Evolutionary conservation across 2,329 filamentous ascomycete species (phyloP), one percentile per base, ranked within the genome.

Genomic region (Arthrobotrys pseudoclavata): DNA sequence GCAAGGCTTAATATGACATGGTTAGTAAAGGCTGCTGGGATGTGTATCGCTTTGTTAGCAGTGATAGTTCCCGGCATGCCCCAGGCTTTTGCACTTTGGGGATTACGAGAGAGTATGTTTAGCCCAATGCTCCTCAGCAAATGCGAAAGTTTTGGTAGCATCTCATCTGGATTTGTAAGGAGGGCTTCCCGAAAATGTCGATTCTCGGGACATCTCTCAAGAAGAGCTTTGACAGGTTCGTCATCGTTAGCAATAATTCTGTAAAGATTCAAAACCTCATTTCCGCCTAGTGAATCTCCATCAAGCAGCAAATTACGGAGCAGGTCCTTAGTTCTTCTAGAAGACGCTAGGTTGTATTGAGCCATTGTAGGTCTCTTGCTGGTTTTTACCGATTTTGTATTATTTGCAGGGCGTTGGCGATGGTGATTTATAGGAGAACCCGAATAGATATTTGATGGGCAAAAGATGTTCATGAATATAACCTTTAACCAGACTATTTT

Each of bases 131-230:
- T 20, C 3, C 24, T 9, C 20, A 68, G 4, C 7, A 68, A 55
- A 15, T 47, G n/a, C 1, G 63, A 68, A 2, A 68, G 31, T 34
- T n/a, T 68, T n/a, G 63, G 50, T 20, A 68, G 29, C 63, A 68
- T 68, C 13, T 68, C 48, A 34, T 68, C 63, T 1, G 63, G 63
- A 12, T 42, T 55, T 1, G 37, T 18, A 22, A 68, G 1, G 6
- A 68, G 22, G 9, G 50, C 48, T 1, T 15, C 37, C 9, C 63
- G 18, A 7, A 57, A 68, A 47, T 57, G n/a, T 4, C 29, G 37
- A 13, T 68, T 68, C 10, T 31, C 13, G 22, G 63, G 34, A 9
- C 50, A 68, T 10, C 13, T 57, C 5, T 45, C 31, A 9, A 68
- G 63, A 13, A 68, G 34, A 42, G 48, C 48, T 15, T 3, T 48